phyloP scores from a whole-genome alignment of 257 asterid genomes.

The Avicennia marina region DNA sequence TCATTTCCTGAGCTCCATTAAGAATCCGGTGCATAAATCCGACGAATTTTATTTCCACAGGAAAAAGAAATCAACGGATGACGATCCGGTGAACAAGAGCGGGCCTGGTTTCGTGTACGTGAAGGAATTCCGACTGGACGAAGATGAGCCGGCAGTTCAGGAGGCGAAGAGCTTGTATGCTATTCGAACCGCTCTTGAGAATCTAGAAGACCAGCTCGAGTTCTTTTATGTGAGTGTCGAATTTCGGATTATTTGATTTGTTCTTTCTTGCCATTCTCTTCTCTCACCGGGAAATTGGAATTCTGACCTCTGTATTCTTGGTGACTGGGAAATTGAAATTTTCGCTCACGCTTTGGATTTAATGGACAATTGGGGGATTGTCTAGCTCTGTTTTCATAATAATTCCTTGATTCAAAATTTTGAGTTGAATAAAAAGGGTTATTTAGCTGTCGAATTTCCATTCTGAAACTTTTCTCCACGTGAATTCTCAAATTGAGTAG shows the following conservation, averaged over 20 bases:
- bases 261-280: neutral
- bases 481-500: too few species aligned
- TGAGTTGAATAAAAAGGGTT: neutral
- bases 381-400: neutral
- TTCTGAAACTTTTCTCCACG: too few species aligned
- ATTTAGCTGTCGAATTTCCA: too few species aligned
- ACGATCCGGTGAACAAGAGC: slow-evolving; percentile 24
- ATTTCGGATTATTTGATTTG: neutral
- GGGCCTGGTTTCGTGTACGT: slow-evolving; percentile 66
- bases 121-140: slow-evolving; percentile 63
- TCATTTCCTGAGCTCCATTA: slow-evolving; percentile 70
- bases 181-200: slow-evolving; percentile 87
- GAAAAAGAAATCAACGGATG: slow-evolving; percentile 31
- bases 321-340: neutral
- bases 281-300: neutral
- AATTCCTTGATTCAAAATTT: neutral
- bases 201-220: slow-evolving; percentile 95
- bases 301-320: neutral
- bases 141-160: slow-evolving; percentile 56
- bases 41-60: slow-evolving; percentile 35
- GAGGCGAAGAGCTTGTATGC: slow-evolving; percentile 90
- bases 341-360: neutral
- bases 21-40: slow-evolving; percentile 38
- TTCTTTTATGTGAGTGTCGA: slow-evolving; percentile 61
- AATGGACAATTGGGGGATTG: neutral